phyloP scores from a whole-genome alignment of 495 filamentous ascomycete species.

The Xylaria castorea region DNA sequence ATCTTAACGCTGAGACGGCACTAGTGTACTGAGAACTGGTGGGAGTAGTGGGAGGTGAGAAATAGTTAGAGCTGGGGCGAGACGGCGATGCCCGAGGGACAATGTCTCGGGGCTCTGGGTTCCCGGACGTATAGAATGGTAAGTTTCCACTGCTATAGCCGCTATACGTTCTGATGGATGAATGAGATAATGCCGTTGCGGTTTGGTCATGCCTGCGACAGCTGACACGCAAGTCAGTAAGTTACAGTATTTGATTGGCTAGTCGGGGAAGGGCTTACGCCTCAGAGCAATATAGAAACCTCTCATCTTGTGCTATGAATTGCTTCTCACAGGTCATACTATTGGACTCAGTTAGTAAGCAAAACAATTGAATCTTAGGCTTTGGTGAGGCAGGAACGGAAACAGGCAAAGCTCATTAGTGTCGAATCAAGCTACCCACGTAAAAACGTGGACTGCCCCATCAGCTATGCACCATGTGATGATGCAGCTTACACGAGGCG shows the following conservation, averaged over 20 bases:
- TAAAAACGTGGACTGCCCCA: constrained; percentile 34
- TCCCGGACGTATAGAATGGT: constrained; percentile 45
- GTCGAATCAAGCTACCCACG: constrained; percentile 32
- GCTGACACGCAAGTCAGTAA: constrained; percentile 39
- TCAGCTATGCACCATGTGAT: constrained; percentile 53
- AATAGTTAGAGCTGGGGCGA: constrained; percentile 48
- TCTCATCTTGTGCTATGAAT: constrained; percentile 53
- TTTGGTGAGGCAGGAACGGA: constrained; percentile 52
- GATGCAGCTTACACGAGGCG: constrained; percentile 44
- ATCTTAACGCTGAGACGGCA: constrained; percentile 54
- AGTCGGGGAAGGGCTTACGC: constrained; percentile 45
- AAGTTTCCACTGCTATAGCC: constrained; percentile 37
- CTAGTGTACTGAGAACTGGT: constrained; percentile 44
- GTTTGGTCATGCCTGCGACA: constrained; percentile 55
- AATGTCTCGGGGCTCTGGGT: constrained; percentile 55
- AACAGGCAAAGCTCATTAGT: not conserved
- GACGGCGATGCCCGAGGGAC: constrained; percentile 60
- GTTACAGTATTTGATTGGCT: constrained; percentile 32
- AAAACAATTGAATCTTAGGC: constrained; percentile 30
- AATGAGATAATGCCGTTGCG: constrained; percentile 37
- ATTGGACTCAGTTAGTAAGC: constrained; percentile 31
- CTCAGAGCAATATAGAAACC: constrained; percentile 57
- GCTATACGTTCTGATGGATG: constrained; percentile 35
- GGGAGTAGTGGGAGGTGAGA: constrained; percentile 52
- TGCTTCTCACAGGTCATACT: constrained; percentile 63